Base-by-base conservation (phyloP, 163 green algal genomes). In the Scenedesmus sp. region DNA sequence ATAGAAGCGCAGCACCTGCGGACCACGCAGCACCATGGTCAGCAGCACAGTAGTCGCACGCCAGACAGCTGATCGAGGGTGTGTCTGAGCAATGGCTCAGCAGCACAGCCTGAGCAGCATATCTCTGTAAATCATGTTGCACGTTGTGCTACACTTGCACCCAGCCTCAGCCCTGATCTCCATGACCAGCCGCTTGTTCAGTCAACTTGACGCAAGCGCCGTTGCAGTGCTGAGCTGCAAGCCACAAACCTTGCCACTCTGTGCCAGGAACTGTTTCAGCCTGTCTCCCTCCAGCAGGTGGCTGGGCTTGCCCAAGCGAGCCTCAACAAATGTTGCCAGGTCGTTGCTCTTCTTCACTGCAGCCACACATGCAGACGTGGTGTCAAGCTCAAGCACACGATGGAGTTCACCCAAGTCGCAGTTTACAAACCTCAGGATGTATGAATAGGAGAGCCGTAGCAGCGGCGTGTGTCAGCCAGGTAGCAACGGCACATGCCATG, bases 191-290 rank as follows among this genome's bases (percentile, higher is more conserved):
- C n/a, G n/a, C n/a, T n/a, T n/a, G n/a, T n/a, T n/a, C n/a, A n/a
- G n/a, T n/a, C n/a, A n/a, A n/a, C n/a, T n/a, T n/a, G n/a, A n/a
- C n/a, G 59, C 22, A 20, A 72, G 59, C 59, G 33, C 2, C 13
- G 59, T 24, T 35, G 59, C 59, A 72, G 20, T 30, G 59, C 59
- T 72, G 22, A 12, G 13, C 20, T 76, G 65, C 90, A 2, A 76
- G 65, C 30, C 30, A 40, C 65, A 1, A 3, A 76, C 93, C 90
- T 94, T 94, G 84, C 94, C 93, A 90, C 97, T 96, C 92, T 97
- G 94, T 81, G 96, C 92, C 86, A 99, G 93, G 94, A 98, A 98
- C 92, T 98, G 95, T 80, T 93, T 88, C 91, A 97, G 93, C 90
- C 89, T 90, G 83, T 94, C 91, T 16, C 92, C 93, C 40, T 96